phyloP scores from a whole-genome alignment of 208 protist genomes.

The Leishmania braziliensis region DNA sequence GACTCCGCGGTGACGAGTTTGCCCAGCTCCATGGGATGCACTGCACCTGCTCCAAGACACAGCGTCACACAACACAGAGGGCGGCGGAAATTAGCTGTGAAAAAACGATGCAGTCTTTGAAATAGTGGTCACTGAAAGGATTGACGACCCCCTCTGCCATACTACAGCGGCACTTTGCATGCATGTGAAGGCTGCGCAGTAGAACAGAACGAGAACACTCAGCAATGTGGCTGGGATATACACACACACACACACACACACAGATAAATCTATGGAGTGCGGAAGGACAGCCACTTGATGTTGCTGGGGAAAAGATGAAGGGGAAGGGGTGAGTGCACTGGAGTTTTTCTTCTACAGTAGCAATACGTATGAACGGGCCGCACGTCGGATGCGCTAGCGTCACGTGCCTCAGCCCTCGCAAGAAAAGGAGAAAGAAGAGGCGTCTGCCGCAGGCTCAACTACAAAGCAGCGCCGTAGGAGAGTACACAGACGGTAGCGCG shows the following conservation, averaged over 20 bases:
- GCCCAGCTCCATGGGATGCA: slow-evolving; percentile 43
- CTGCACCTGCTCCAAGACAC: not conserved
- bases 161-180: not conserved
- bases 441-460: not conserved
- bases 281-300: not conserved
- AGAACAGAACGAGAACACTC: not conserved
- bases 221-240: not conserved
- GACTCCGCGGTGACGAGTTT: slow-evolving; percentile 38
- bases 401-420: not conserved
- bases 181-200: not conserved
- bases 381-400: not conserved
- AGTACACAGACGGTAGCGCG: not conserved
- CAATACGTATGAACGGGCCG: not conserved
- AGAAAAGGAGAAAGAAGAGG: not conserved
- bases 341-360: not conserved
- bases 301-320: not conserved
- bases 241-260: not conserved
- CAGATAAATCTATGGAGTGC: not conserved
- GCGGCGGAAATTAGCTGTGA: no score
- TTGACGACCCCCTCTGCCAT: no score
- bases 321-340: not conserved
- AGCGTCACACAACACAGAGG: not conserved
- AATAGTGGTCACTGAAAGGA: not conserved
- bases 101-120: not conserved
- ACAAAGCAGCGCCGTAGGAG: not conserved